phyloP scores from a whole-genome alignment of 164 flowering plant genomes.

The Piper betle region DNA sequence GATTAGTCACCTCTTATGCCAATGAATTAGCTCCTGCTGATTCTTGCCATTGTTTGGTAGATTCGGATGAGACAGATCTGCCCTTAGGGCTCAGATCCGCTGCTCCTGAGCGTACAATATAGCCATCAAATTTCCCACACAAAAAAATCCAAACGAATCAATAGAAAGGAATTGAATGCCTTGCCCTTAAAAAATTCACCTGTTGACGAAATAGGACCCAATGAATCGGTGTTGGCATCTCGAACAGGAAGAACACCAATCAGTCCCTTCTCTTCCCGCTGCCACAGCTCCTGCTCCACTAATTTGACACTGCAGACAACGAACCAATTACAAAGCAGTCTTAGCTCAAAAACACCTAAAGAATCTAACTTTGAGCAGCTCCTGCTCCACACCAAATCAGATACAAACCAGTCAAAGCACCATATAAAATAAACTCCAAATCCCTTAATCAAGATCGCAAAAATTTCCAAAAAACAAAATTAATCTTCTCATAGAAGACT shows the following conservation, averaged over 20 bases:
- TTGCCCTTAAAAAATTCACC: conserved; percentile 20
- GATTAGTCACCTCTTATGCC: conserved; percentile 73
- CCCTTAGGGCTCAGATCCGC: conserved; percentile 42
- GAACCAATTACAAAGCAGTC: too few species aligned
- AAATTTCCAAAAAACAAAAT: too few species aligned
- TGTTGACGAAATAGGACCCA: conserved; percentile 35
- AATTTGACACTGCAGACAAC: conserved; percentile 59
- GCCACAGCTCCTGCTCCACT: conserved; percentile 99
- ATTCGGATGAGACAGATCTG: conserved; percentile 35
- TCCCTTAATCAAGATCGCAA: too few species aligned
- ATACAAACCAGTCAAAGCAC: too few species aligned
- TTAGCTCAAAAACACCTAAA: too few species aligned
- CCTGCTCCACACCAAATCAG: too few species aligned
- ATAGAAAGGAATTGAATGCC: too few species aligned
- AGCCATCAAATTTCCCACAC: neutral
- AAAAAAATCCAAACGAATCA: too few species aligned
- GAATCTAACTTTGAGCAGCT: neutral
- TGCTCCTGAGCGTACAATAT: conserved; percentile 30
- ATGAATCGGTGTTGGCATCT: conserved; percentile 52
- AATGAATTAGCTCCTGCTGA: conserved; percentile 73
- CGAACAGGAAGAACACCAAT: conserved; percentile 92
- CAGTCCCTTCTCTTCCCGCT: too few species aligned
- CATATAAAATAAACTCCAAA: too few species aligned
- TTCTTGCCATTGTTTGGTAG: conserved; percentile 50
- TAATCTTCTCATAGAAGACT: too few species aligned